These are phyloP conservation scores for Cladosporium phlei DNA, from an alignment of 2,329 filamentous ascomycete species.

Conservation along the genomic window DNA sequence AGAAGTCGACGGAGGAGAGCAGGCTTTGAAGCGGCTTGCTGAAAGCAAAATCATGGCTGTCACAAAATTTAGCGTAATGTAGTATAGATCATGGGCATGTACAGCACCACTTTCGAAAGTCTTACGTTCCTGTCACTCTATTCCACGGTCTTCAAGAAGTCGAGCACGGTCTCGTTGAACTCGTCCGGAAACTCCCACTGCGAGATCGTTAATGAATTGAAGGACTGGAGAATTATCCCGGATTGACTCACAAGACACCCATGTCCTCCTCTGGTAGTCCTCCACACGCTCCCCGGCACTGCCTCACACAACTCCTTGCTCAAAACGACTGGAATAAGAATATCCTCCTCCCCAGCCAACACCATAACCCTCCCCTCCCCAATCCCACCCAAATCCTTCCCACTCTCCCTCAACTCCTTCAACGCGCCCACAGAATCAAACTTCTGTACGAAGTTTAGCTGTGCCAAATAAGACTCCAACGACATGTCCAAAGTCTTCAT, in stretches of 20 bases:
- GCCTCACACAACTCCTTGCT: conserved; percentile 19
- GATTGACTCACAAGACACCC: conserved; percentile 17
- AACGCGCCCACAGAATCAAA: conserved; percentile 20
- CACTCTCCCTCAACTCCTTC: conserved; percentile 15
- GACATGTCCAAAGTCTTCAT: conserved; percentile 22
- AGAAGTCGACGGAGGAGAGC: conserved; percentile 38
- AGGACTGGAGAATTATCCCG: not conserved
- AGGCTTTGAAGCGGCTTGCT: conserved; percentile 15
- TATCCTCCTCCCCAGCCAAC: conserved; percentile 23
- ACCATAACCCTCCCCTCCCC: conserved; percentile 20
- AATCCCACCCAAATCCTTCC: conserved; percentile 17
- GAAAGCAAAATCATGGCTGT: conserved; percentile 4
- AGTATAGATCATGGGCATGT: conserved; percentile 11
- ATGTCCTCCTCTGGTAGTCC: conserved; percentile 23
- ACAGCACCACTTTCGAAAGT: conserved; percentile 2
- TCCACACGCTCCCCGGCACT: conserved; percentile 18
- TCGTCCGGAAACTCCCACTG: conserved; percentile 21
- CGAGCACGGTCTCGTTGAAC: conserved; percentile 19
- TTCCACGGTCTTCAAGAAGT: conserved; percentile 11
- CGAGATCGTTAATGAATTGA: conserved; percentile 1
- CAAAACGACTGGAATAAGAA: conserved; percentile 21
- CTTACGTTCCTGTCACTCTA: not conserved
- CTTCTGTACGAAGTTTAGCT: conserved; percentile 23
- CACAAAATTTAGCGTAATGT: conserved; percentile 9
- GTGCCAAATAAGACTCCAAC: conserved; percentile 20